Base-by-base conservation (phyloP, 2,329 filamentous ascomycete genomes). In the Chlorencoelia australis region DNA sequence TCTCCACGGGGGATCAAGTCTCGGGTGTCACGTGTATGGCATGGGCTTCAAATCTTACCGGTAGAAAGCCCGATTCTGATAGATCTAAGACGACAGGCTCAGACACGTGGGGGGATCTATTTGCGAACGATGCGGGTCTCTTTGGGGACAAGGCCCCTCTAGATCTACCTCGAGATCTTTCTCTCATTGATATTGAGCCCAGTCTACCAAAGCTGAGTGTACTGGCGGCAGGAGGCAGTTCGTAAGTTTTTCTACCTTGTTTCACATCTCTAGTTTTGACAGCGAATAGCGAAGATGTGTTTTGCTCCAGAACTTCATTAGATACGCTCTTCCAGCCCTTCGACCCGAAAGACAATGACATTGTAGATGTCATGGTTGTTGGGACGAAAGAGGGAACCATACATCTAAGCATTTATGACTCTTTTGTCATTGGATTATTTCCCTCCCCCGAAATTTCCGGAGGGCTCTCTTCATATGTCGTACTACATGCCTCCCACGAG, bases 401-500 rank as follows among this genome's bases (percentile, higher is more conserved):
- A 9, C 80, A 89, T 53, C 65, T 93, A 13, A 84, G 78, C 48
- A 85, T 94, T 31, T 89, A 89, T 56, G 82, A 94, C 56, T 88
- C 82, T 5, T 85, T 94, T 50, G 71, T 82, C 41, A 79, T 93
- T 40, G 84, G 86, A 3, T 69, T 61, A 9, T 78, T 87, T 42
- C 57, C 63, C 40, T 67, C 64, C 18, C 55, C 58, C 2, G 63
- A 60, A 4, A 51, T 43, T 39, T 57, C 54, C 51, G 35, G 46
- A 15, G 41, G 43, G 28, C 30, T 22, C 29, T 35, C 35, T 4
- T 50, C 29, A 49, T 53, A 18, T 40, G 62, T 71, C 8, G 46
- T 73, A 17, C 55, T 64, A 13, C 83, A 93, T 54, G 69, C 80
- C 19, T 85, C 82, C 7, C 80, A 93, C 54, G 71, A 80, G 0